phyloP scores from a whole-genome alignment of 2,329 filamentous ascomycete species.

The Xylariaceae sp. region DNA sequence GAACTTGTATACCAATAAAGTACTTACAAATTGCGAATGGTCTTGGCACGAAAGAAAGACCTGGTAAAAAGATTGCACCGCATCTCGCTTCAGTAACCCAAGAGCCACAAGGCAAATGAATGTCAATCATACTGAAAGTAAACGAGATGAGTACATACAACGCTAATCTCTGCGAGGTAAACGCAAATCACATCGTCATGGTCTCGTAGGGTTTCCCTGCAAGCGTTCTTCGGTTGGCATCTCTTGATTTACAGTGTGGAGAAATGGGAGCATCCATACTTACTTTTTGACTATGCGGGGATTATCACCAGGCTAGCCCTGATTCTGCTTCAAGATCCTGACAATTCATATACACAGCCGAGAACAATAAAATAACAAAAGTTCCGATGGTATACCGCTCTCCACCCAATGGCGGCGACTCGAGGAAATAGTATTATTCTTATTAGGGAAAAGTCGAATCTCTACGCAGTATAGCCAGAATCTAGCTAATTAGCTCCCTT shows the following conservation, averaged over 20 bases:
- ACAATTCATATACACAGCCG: not conserved
- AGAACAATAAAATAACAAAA: constrained; percentile 1
- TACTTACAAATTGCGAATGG: not conserved
- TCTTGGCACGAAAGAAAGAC: constrained; percentile 16
- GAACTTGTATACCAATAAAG: too few species aligned
- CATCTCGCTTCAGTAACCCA: constrained; percentile 25
- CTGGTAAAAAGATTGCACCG: constrained; percentile 16
- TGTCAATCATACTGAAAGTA: constrained; percentile 6
- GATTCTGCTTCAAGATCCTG: not conserved
- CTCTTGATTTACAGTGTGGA: too few species aligned
- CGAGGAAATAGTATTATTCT: not conserved
- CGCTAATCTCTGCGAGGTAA: not conserved
- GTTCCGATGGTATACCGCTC: not conserved
- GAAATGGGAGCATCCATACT: too few species aligned
- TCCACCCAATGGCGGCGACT: not conserved
- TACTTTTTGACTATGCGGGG: too few species aligned
- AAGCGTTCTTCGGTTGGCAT: too few species aligned
- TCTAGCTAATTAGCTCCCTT: constrained; percentile 14
- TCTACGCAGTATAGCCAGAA: not conserved
- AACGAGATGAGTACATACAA: constrained; percentile 7
- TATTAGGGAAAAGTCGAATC: not conserved
- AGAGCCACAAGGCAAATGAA: constrained; percentile 20
- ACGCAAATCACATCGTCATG: constrained; percentile 5
- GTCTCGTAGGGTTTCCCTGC: not conserved
- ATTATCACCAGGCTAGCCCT: constrained; percentile 2